Base-by-base conservation (phyloP, 352 stramenopile genomes). In the Blastocystis sp. region DNA sequence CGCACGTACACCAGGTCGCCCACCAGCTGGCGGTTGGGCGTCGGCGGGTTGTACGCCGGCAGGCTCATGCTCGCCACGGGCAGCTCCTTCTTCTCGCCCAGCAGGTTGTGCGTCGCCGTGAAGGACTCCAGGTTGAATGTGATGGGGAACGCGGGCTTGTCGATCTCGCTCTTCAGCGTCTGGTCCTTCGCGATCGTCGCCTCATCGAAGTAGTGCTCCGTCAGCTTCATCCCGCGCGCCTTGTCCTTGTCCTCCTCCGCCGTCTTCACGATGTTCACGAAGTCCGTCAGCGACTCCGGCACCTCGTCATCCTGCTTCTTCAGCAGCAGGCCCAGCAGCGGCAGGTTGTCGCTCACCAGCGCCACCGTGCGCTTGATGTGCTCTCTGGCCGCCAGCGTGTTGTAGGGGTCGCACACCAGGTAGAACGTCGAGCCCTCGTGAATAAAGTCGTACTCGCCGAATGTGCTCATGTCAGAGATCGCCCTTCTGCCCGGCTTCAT, bases 1-100 rank as follows among this genome's bases (percentile, higher is more conserved):
- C 74, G 74, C 19, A 84, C 14, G 34, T 84, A 84, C 3, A 71
- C n/a, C n/a, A 84, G 19, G 48, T 84, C 74, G 34, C 74, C 74
- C 19, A 84, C 38, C 62, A 84, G 19, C 38, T 84, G 59, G 59
- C 74, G 59, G 24, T 48, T 84, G 59, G 19, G 34, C 4, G 34
- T 7, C 28, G 74, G 74, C 3, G 74, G 74, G 19, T 84, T 84
- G 45, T 77, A 77, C n/a, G 66, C 66, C 24, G 66, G 34, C n/a
- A 77, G 1, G 7, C 28, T 54, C 21, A 77, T 52, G 52, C 66
- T 77, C 14, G n/a, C 19, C 43, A 84, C 34, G 28, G 62, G 59
- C 3, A 38, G 28, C 9, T 71, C 24, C 62, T 84, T 84, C 62
- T 71, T 84, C 42, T 71, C 28, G n/a, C 17, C 11, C n/a, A 84